phyloP scores from a whole-genome alignment of 306 rosid genomes.

The Ceratonia siliqua region DNA sequence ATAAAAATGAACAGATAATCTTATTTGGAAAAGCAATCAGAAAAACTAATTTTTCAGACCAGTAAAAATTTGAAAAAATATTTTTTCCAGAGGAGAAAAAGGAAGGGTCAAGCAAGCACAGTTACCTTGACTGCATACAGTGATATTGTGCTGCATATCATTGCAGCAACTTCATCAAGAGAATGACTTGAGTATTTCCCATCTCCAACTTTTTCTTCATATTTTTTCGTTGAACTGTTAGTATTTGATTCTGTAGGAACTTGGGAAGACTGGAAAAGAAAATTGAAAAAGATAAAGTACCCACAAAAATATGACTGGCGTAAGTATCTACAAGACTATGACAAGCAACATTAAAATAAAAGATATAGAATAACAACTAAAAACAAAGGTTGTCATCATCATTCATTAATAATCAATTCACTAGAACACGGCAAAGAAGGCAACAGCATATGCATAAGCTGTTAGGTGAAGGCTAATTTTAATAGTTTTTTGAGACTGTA shows the following conservation, averaged over 20 bases:
- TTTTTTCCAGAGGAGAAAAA: background rate
- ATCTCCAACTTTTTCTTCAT: conserved; percentile 82
- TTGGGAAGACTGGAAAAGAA: conserved; percentile 74
- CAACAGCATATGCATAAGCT: too few species aligned
- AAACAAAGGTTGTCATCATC: too few species aligned
- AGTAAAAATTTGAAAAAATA: background rate
- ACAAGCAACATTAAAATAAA: too few species aligned
- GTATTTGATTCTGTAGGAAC: conserved; percentile 80
- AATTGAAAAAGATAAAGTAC: too few species aligned
- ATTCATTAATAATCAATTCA: too few species aligned
- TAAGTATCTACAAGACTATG: conserved; percentile 17
- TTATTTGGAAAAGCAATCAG: too few species aligned
- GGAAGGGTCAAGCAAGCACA: conserved; percentile 34
- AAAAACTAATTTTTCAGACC: background rate
- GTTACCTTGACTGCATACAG: conserved; percentile 86
- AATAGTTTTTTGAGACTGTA: too few species aligned
- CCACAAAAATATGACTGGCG: conserved; percentile 32
- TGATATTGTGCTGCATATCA: conserved; percentile 88
- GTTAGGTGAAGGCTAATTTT: too few species aligned
- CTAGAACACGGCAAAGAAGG: too few species aligned
- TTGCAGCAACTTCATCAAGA: conserved; percentile 89
- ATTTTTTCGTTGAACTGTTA: conserved; percentile 59
- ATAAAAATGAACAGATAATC: too few species aligned
- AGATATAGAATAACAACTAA: too few species aligned
- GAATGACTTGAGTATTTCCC: conserved; percentile 90